Conservation (phyloP, 2,329 filamentous ascomycete genomes). For the Xylaria sp. region DNA sequence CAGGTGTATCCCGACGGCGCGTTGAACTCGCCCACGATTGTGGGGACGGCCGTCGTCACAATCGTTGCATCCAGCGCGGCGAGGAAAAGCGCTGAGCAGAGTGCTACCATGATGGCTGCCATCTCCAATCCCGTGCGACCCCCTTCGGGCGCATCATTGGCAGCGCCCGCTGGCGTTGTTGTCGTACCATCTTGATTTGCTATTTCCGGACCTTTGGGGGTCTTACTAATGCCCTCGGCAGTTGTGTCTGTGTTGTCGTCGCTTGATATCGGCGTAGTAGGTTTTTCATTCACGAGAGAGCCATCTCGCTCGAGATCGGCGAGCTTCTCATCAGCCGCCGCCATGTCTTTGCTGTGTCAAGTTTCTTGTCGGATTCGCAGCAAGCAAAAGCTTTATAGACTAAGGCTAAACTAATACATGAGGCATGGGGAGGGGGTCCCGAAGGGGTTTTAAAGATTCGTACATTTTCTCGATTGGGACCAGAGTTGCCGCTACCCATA, state of each 20-base stretch:
- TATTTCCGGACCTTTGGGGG: constrained; percentile 1
- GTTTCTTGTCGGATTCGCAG: background rate
- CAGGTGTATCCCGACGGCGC: constrained; percentile 78
- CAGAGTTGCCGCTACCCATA: constrained; percentile 3
- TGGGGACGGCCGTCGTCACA: constrained; percentile 73
- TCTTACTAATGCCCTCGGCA: background rate
- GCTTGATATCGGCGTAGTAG: constrained; percentile 22
- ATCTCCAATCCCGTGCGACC: constrained; percentile 47
- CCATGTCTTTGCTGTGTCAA: constrained; percentile 21
- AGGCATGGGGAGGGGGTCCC: constrained; percentile 3
- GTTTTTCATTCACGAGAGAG: constrained; percentile 15
- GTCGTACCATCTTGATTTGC: constrained; percentile 21
- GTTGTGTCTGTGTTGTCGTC: constrained; percentile 25
- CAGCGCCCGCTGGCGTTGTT: background rate
- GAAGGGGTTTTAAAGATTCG: constrained; percentile 21
- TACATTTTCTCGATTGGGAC: background rate
- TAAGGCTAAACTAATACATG: background rate
- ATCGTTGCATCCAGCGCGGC: constrained; percentile 69
- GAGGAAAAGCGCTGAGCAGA: constrained; percentile 58
- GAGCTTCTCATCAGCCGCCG: constrained; percentile 31
- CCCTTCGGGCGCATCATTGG: constrained; percentile 18
- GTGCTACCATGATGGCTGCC: constrained; percentile 47
- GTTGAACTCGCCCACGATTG: constrained; percentile 70
- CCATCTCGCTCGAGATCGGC: constrained; percentile 34
- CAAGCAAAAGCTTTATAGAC: background rate